phyloP scores from a whole-genome alignment of 2,329 filamentous ascomycete species.

The Ascochyta viciae-villosae region DNA sequence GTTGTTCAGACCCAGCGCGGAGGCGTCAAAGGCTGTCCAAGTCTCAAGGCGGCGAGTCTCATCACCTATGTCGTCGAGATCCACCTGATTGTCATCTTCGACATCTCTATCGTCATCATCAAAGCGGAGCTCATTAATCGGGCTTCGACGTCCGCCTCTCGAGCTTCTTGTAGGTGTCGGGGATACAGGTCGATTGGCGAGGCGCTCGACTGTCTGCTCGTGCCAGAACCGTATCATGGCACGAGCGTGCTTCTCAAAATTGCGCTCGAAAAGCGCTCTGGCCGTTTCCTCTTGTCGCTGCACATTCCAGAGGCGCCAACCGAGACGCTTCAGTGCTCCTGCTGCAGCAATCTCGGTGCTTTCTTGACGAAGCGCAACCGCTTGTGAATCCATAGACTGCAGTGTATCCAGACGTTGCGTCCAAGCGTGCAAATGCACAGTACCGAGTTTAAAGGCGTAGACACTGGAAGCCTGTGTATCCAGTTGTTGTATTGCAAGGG shows the following conservation, averaged over 20 bases:
- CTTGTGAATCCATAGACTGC: conserved; percentile 50
- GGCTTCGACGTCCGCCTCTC: conserved; percentile 19
- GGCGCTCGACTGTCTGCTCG: conserved; percentile 50
- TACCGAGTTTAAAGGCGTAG: conserved; percentile 35
- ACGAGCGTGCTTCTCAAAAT: conserved; percentile 61
- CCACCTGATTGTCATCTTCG: conserved; percentile 7
- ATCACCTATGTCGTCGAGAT: conserved; percentile 26
- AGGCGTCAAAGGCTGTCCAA: conserved; percentile 50
- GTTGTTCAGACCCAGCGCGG: conserved; percentile 34
- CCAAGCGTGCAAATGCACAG: conserved; percentile 39
- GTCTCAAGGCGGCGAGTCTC: conserved; percentile 43
- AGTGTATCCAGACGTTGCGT: conserved; percentile 33
- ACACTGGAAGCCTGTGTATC: conserved; percentile 35
- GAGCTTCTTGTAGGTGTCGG: conserved; percentile 24
- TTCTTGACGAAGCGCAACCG: conserved; percentile 55
- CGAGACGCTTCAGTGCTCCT: conserved; percentile 62
- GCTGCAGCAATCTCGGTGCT: conserved; percentile 57
- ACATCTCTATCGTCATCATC: background rate
- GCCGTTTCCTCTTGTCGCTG: conserved; percentile 60
- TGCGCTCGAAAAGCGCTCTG: conserved; percentile 60
- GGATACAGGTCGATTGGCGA: conserved; percentile 31
- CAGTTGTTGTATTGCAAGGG: conserved; percentile 32
- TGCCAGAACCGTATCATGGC: conserved; percentile 64
- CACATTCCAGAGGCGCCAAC: conserved; percentile 64
- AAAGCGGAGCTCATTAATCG: conserved; percentile 11